Evolutionary conservation across 2,329 filamentous ascomycete species (phyloP).

Genomic region (Diaporthe humulicola): DNA sequence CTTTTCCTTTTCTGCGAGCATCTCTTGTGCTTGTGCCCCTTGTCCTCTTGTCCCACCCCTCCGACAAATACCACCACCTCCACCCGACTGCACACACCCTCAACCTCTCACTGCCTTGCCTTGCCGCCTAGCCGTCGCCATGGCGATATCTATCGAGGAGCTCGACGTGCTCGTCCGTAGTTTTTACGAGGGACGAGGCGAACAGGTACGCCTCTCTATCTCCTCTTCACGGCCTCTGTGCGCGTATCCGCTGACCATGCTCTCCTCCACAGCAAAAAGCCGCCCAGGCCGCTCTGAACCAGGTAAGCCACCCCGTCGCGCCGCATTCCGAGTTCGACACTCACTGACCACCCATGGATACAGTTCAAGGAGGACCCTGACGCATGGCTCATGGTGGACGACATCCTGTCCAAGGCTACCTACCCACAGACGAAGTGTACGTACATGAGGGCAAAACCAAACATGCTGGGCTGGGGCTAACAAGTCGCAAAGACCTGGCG

Average conservation of each 20-base stretch:
- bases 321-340: constrained; percentile 29
- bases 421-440: constrained; percentile 97
- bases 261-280: constrained; percentile 84
- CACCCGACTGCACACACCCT: constrained; percentile 30
- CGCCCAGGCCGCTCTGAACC: constrained; percentile 92
- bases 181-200: constrained; percentile 97
- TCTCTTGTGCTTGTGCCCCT: constrained; percentile 27
- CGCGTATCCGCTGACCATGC: constrained; percentile 52
- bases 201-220: constrained; percentile 75
- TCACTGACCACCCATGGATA: constrained; percentile 46
- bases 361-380: constrained; percentile 99
- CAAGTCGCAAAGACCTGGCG: constrained; percentile 76
- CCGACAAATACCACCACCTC: constrained; percentile 28
- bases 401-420: constrained; percentile 92
- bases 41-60: constrained; percentile 20
- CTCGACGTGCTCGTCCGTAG: constrained; percentile 95
- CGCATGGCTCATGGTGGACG: constrained; percentile 96
- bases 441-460: constrained; percentile 50
- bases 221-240: constrained; percentile 30
- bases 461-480: constrained; percentile 31
- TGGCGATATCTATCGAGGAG: constrained; percentile 87
- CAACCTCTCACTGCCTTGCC: constrained; percentile 44
- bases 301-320: constrained; percentile 69
- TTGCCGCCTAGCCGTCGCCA: constrained; percentile 50
- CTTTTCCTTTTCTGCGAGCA: constrained; percentile 14